Conservation (phyloP, 495 filamentous ascomycete species). For the Chaetomium fimeti region DNA sequence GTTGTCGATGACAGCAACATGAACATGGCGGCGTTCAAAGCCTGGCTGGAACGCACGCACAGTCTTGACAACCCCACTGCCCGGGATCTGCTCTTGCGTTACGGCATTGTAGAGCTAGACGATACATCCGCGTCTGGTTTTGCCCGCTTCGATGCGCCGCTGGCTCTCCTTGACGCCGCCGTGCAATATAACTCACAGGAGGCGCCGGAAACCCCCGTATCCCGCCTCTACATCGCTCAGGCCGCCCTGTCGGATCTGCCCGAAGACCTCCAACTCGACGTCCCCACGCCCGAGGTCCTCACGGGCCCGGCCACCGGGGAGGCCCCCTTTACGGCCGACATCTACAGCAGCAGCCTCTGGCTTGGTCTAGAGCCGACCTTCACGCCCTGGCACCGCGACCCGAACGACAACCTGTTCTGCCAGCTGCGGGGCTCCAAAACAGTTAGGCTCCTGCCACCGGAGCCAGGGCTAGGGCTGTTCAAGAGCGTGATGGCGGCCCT, state of each 20-base stretch:
- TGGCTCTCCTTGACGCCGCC: constrained; percentile 39
- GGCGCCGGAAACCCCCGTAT: constrained; percentile 16
- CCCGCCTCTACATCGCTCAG: constrained; percentile 78
- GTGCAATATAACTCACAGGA: constrained; percentile 33
- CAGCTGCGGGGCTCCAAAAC: constrained; percentile 75
- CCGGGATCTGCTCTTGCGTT: neutral
- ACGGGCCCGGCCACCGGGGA: constrained; percentile 27
- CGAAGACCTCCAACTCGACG: constrained; percentile 55
- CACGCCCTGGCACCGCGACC: constrained; percentile 87
- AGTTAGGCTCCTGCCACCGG: constrained; percentile 67
- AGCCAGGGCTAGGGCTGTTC: constrained; percentile 61
- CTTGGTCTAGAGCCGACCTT: constrained; percentile 80
- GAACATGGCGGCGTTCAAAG: neutral
- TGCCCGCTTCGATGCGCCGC: constrained; percentile 40
- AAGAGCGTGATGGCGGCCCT: constrained; percentile 50
- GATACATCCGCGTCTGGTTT: constrained; percentile 27
- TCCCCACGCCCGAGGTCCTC: constrained; percentile 68
- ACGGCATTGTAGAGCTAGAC: neutral
- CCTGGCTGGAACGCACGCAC: neutral
- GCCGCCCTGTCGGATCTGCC: constrained; percentile 67
- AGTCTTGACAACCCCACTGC: neutral
- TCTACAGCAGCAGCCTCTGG: constrained; percentile 87
- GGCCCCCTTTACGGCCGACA: constrained; percentile 50
- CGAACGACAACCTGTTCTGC: constrained; percentile 90
- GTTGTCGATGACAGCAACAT: neutral